phyloP scores from a whole-genome alignment of 345 rosid genomes.

The Arabis hirsuta region DNA sequence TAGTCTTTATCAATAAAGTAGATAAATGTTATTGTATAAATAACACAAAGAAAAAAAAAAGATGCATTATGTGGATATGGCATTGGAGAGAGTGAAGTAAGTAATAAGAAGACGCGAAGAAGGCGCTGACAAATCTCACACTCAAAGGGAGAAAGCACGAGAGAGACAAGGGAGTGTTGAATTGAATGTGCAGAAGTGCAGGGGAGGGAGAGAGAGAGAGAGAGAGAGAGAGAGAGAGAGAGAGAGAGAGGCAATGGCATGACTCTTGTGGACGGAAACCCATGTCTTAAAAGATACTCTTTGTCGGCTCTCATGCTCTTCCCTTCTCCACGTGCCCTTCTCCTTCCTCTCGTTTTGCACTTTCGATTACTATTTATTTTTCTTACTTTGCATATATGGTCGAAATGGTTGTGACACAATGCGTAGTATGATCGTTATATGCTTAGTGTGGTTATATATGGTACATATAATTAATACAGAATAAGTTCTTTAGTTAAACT shows the following conservation, averaged over 20 bases:
- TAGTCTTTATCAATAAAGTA: constrained; percentile 20
- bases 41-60: constrained; percentile 1
- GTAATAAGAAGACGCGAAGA: constrained; percentile 58
- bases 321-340: constrained; percentile 44
- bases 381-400: too few species aligned
- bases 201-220: not conserved
- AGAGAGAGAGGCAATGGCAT: constrained; percentile 29
- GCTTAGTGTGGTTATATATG: not conserved
- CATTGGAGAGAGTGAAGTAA: constrained; percentile 42
- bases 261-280: constrained; percentile 52
- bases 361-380: not conserved
- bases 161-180: constrained; percentile 41
- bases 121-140: constrained; percentile 71
- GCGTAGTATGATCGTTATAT: not conserved
- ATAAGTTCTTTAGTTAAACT: not conserved
- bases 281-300: constrained; percentile 74
- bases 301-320: constrained; percentile 51
- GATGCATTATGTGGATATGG: constrained; percentile 21
- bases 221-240: constrained; percentile 26
- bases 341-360: constrained; percentile 31
- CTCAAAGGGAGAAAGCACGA: constrained; percentile 43
- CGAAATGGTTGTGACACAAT: not conserved
- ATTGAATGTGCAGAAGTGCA: constrained; percentile 42
- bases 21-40: not conserved
- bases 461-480: not conserved